Base-by-base conservation (phyloP, 2,329 filamentous ascomycete genomes). In the Microsporum ferrugineum region DNA sequence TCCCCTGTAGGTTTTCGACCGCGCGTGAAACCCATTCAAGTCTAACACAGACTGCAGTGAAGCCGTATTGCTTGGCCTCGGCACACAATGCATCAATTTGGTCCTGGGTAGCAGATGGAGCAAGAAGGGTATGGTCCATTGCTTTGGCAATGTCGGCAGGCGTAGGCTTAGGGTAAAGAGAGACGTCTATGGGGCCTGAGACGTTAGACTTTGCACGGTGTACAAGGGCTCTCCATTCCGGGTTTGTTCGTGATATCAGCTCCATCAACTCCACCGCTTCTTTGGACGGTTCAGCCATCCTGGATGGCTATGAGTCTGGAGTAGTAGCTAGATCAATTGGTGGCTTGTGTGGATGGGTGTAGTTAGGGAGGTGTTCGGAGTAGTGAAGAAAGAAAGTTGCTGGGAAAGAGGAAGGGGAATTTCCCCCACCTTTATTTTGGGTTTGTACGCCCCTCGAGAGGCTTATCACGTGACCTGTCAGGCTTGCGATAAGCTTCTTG, bases 11-110 rank as follows among this genome's bases (percentile, higher is more conserved):
- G 60, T 79, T 77, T 47, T 75, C 66, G 17, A 77, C 75, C 57
- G 80, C 80, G 60, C 75, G 78, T 29, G 74, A 65, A n/a, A 85
- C 82, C 68, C 77, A 77, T 39, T 77, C 73, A 1, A 78, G 72
- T 5, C 82, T 78, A 1, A 85, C 81, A 67, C 83, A 85, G 60
- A 85, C 83, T 7, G 81, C 77, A 67, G 72, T 67, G 55, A 73
- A 75, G 29, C 68, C 69, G 64, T 75, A 64, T 2, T 74, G 71
- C 57, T 73, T 72, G 2, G 83, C 83, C 72, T 85, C 82, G 1
- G 72, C 72, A 67, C 82, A 85, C 34, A 85, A 71, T 7, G 68
- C 71, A 68, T 82, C 79, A 61, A 85, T 78, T 62, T 81, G 76
- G 14, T 72, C 67, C 3, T 70, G 66, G 33, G 77, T 80, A 10